phyloP scores from a whole-genome alignment of 495 filamentous ascomycete genomes.

The Chaetomium tenue region DNA sequence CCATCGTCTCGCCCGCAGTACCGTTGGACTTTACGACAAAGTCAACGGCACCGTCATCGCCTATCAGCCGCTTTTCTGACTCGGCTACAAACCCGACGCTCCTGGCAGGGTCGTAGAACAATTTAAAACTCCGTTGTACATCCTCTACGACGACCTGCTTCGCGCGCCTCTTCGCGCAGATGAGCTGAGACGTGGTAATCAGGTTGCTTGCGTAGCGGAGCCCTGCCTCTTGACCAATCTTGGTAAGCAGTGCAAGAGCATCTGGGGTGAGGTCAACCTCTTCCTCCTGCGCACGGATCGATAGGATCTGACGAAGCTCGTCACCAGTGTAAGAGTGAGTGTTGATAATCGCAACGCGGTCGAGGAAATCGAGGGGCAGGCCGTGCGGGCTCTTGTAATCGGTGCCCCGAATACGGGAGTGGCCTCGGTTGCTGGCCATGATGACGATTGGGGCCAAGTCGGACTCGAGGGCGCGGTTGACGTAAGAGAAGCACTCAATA shows the following conservation, averaged over 20 bases:
- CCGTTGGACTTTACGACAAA: constrained; percentile 55
- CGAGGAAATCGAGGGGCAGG: constrained; percentile 91
- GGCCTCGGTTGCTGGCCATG: constrained; percentile 97
- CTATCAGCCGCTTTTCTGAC: constrained; percentile 90
- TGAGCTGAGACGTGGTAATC: constrained; percentile 86
- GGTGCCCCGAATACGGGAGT: constrained; percentile 89
- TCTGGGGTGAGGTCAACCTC: constrained; percentile 88
- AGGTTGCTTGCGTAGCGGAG: constrained; percentile 92
- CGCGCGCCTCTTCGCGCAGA: constrained; percentile 72
- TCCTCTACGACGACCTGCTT: constrained; percentile 80
- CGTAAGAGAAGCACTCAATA: constrained; percentile 97
- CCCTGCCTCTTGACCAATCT: constrained; percentile 91
- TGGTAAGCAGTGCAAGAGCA: constrained; percentile 86
- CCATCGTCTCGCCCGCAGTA: constrained; percentile 71
- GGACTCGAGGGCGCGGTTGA: constrained; percentile 93
- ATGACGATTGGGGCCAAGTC: constrained; percentile 97
- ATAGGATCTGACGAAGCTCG: constrained; percentile 85
- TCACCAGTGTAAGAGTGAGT: constrained; percentile 83
- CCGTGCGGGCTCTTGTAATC: constrained; percentile 90
- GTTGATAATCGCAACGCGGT: constrained; percentile 94
- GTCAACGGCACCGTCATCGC: constrained; percentile 75
- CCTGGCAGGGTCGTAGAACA: constrained; percentile 86
- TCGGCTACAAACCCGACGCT: constrained; percentile 88
- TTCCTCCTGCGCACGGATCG: constrained; percentile 90
- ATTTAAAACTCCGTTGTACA: constrained; percentile 84